phyloP scores from a whole-genome alignment of 371 early-diverging fungal genomes.

The Apophysomyces sp. region DNA sequence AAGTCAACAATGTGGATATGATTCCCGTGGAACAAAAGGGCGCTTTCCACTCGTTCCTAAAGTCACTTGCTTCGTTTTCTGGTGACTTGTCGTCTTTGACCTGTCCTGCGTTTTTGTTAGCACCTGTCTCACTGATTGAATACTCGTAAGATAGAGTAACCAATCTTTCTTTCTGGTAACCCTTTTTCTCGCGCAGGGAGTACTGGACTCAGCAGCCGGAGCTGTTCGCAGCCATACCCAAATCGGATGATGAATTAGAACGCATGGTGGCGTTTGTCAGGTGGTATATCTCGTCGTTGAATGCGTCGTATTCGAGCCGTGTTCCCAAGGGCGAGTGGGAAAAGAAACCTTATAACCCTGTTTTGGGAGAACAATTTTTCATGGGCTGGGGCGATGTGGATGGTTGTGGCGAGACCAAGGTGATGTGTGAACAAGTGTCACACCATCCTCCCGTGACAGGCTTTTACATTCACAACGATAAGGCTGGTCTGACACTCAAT shows the following conservation, averaged over 20 bases:
- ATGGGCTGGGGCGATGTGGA: constrained; percentile 73
- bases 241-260: constrained; percentile 59
- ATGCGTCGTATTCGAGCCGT: constrained; percentile 63
- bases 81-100: constrained; percentile 68
- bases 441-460: constrained; percentile 81
- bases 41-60: constrained; percentile 57
- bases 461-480: constrained; percentile 64
- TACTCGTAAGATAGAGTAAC: constrained; percentile 47
- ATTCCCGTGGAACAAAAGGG: constrained; percentile 54
- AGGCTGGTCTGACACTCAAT: constrained; percentile 63
- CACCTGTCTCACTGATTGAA: constrained; percentile 62
- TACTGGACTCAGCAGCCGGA: constrained; percentile 77
- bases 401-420: constrained; percentile 56
- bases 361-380: constrained; percentile 78
- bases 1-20: constrained; percentile 20
- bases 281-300: constrained; percentile 79
- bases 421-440: constrained; percentile 71
- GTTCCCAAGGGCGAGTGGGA: constrained; percentile 61
- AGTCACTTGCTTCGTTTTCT: constrained; percentile 62
- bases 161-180: background rate
- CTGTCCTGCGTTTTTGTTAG: constrained; percentile 66
- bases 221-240: constrained; percentile 64
- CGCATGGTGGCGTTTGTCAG: constrained; percentile 67
- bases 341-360: constrained; percentile 85
- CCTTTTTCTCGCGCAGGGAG: constrained; percentile 45